phyloP scores from a whole-genome alignment of 2,329 filamentous ascomycete genomes.

The Hypoxylon sp. region DNA sequence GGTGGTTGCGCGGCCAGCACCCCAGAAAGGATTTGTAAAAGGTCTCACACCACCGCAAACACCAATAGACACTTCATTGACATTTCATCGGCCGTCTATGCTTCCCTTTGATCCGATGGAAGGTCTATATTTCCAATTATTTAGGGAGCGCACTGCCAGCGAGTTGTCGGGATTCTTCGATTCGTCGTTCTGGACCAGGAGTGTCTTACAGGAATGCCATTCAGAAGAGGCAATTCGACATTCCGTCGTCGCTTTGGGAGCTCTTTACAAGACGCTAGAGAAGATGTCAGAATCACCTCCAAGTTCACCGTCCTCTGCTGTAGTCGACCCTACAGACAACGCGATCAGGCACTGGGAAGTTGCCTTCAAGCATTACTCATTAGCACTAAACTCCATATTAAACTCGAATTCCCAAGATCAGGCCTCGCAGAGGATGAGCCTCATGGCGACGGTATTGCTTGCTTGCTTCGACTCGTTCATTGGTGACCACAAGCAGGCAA shows the following conservation, averaged over 20 bases:
- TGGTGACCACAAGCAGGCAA: slow-evolving; percentile 72
- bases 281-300: slow-evolving; percentile 66
- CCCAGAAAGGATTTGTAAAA: slow-evolving; percentile 10
- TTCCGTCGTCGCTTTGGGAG: slow-evolving; percentile 74
- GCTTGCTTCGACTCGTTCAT: slow-evolving; percentile 78
- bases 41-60: slow-evolving; percentile 54
- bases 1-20: slow-evolving; percentile 1
- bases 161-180: slow-evolving; percentile 77
- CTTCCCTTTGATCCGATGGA: slow-evolving; percentile 67
- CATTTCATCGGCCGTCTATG: slow-evolving; percentile 60
- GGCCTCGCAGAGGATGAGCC: slow-evolving; percentile 64
- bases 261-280: slow-evolving; percentile 75
- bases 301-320: slow-evolving; percentile 58
- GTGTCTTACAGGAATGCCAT: slow-evolving; percentile 74
- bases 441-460: slow-evolving; percentile 75
- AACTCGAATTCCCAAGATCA: slow-evolving; percentile 59
- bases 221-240: slow-evolving; percentile 72
- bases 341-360: slow-evolving; percentile 69
- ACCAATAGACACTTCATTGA: slow-evolving; percentile 49
- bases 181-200: slow-evolving; percentile 73
- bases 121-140: slow-evolving; percentile 72
- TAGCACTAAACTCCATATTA: slow-evolving; percentile 66
- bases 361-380: slow-evolving; percentile 70
- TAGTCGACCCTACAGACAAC: slow-evolving; percentile 54
- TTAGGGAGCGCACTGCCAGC: slow-evolving; percentile 70